These are phyloP conservation scores for Viridothelium virens DNA, from an alignment of 495 filamentous ascomycete species.

Conservation along the genomic window DNA sequence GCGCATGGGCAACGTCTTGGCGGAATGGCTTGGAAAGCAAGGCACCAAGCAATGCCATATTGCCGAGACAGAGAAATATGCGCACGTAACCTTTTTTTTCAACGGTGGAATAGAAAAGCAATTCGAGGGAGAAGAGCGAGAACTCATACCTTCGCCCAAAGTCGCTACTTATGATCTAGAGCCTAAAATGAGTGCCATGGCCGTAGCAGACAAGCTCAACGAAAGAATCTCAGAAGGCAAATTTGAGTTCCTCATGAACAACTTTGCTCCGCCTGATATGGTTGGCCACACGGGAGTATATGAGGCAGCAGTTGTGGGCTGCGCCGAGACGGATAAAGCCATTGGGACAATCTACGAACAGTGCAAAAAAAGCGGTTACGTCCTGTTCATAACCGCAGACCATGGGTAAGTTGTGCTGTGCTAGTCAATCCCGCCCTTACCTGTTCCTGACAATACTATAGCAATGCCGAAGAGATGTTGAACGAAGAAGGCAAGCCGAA, in stretches of 20 bases:
- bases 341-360: slow-evolving; percentile 86
- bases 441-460: slow-evolving; percentile 23
- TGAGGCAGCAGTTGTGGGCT: slow-evolving; percentile 83
- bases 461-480: slow-evolving; percentile 98
- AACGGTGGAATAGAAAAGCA: slow-evolving; percentile 97
- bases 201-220: slow-evolving; percentile 75
- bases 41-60: slow-evolving; percentile 85
- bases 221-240: slow-evolving; percentile 71
- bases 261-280: slow-evolving; percentile 99
- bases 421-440: not conserved
- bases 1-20: slow-evolving; percentile 91
- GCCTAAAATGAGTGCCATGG: slow-evolving; percentile 91
- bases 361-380: slow-evolving; percentile 85
- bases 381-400: slow-evolving; percentile 90
- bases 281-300: slow-evolving; percentile 98
- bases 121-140: slow-evolving; percentile 80
- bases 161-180: slow-evolving; percentile 96
- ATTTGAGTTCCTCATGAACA: slow-evolving; percentile 98
- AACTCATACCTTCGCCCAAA: slow-evolving; percentile 62
- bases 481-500: slow-evolving; percentile 91
- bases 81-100: slow-evolving; percentile 99
- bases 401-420: slow-evolving; percentile 56
- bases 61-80: slow-evolving; percentile 98
- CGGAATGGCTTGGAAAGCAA: slow-evolving; percentile 88
- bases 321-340: slow-evolving; percentile 78